Evolutionary conservation across 2,329 filamentous ascomycete genomes (phyloP).

Genomic region (Pseudogymnoascus sp.): DNA sequence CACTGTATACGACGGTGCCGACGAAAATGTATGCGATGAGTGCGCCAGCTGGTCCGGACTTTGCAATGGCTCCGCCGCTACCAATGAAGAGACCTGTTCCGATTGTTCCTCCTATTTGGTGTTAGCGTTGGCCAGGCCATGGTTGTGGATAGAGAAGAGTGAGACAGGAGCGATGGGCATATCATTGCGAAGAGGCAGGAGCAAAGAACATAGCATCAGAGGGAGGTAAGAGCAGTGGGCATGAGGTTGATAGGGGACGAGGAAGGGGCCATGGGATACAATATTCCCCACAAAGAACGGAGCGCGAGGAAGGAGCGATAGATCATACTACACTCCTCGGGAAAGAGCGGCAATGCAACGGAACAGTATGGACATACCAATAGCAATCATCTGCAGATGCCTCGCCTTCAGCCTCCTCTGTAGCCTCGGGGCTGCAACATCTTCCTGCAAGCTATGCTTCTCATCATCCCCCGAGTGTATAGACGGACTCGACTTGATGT

Average conservation of each 20-base stretch:
- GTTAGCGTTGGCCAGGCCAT: slow-evolving; percentile 10
- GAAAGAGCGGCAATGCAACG: not conserved
- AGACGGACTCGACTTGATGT: not conserved
- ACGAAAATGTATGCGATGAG: slow-evolving; percentile 63
- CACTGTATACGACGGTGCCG: slow-evolving; percentile 63
- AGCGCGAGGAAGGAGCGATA: not conserved
- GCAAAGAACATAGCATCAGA: not conserved
- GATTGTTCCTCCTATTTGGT: slow-evolving; percentile 48
- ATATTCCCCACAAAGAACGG: not conserved
- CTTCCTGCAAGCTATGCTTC: slow-evolving; percentile 21
- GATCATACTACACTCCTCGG: not conserved
- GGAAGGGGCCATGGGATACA: not conserved
- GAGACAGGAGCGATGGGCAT: not conserved
- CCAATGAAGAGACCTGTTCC: slow-evolving; percentile 68
- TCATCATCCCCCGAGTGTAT: slow-evolving; percentile 18
- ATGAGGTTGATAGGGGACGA: not conserved
- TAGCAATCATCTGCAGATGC: slow-evolving; percentile 62
- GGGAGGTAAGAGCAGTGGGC: not conserved
- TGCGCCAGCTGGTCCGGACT: slow-evolving; percentile 56
- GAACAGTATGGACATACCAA: slow-evolving; percentile 30
- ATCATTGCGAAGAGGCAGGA: not conserved
- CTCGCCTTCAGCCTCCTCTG: slow-evolving; percentile 41
- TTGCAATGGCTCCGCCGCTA: slow-evolving; percentile 52
- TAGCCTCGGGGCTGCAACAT: slow-evolving; percentile 12
- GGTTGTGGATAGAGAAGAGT: not conserved